Evolutionary conservation across 2,329 filamentous ascomycete genomes (phyloP), one percentile per base, ranked within the genome.

Genomic region (Cladosporium sp.): DNA sequence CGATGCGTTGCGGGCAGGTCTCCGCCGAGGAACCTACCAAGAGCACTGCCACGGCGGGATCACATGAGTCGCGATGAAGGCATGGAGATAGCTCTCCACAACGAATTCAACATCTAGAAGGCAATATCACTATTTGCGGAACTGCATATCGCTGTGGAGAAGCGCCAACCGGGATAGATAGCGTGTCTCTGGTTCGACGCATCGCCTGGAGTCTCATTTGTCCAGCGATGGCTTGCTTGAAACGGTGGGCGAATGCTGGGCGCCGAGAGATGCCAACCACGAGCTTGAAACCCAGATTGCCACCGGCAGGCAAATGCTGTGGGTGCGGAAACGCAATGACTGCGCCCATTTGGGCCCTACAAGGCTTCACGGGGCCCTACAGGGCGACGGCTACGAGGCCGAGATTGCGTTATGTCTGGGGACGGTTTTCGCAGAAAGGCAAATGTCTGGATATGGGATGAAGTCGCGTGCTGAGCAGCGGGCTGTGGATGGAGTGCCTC

Each of bases 1-100:
- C 40, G 48, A 50, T 16, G 32, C 14, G 35, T 37, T 22, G 48
- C 31, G 48, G 38, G 13, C 14, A 34, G 16, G 16, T 35, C 37
- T 14, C 18, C 48, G 40, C 32, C 48, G 38, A 50, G 32, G 40
- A 50, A 50, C 8, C 19, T 50, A 43, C 48, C 48, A 50, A 50
- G 48, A 50, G 48, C 48, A 50, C 48, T 50, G 48, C 48, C 48
- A 50, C 48, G 31, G 35, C 43, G 41, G 16, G 28, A 33, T 38
- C 33, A 18, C 32, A 43, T 35, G 40, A 50, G 34, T 50, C 48
- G 38, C 16, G 32, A 16, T 18, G 33, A 32, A 13, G 28, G 28
- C 40, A 28, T 37, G 40, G 22, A 31, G 40, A 33, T 37, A 37
- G 48, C 48, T 50, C 48, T 13, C 48, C 48, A 50, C 48, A 43